These are phyloP conservation scores for Silene vulgaris DNA, from an alignment of 179 eudicot species.

Conservation along the genomic window DNA sequence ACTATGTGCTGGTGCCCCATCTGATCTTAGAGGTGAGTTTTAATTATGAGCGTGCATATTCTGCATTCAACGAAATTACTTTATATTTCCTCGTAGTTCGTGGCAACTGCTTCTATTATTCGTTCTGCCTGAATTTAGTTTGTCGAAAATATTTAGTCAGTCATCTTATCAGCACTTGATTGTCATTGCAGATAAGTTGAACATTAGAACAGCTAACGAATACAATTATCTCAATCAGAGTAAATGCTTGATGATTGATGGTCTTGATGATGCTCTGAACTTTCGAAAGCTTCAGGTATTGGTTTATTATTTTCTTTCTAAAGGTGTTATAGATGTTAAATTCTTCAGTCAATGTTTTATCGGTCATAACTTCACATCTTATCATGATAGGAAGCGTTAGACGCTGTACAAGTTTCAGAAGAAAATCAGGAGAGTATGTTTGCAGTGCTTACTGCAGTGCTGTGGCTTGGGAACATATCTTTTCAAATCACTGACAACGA, in stretches of 20 bases:
- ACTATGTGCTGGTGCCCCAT: conserved; percentile 87
- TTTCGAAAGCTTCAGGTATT: conserved; percentile 68
- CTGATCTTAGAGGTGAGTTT: conserved; percentile 64
- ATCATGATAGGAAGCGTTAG: conserved; percentile 62
- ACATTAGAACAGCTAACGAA: conserved; percentile 57
- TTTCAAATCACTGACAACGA: conserved; percentile 61
- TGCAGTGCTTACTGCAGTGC: conserved; percentile 70
- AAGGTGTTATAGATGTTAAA: not conserved
- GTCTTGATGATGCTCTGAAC: conserved; percentile 62
- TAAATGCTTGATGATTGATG: conserved; percentile 57
- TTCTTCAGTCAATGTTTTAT: conserved; percentile 14
- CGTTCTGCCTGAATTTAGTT: not conserved
- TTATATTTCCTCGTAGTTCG: not conserved
- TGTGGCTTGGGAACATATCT: conserved; percentile 91
- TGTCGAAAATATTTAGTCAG: not conserved
- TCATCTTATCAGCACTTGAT: conserved; percentile 5
- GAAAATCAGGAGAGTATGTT: conserved; percentile 67
- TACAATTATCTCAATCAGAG: conserved; percentile 83
- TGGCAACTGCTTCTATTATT: conserved; percentile 5
- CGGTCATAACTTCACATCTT: not conserved
- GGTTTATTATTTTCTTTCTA: not conserved
- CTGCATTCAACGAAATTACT: not conserved
- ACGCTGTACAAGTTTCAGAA: conserved; percentile 46
- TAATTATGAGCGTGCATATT: not conserved
- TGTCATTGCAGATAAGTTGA: conserved; percentile 57